Evolutionary conservation across 1,284 basidiomycete genomes (phyloP), one percentile per base, ranked within the genome.

Genomic region (Leccinum subspadiceum): DNA sequence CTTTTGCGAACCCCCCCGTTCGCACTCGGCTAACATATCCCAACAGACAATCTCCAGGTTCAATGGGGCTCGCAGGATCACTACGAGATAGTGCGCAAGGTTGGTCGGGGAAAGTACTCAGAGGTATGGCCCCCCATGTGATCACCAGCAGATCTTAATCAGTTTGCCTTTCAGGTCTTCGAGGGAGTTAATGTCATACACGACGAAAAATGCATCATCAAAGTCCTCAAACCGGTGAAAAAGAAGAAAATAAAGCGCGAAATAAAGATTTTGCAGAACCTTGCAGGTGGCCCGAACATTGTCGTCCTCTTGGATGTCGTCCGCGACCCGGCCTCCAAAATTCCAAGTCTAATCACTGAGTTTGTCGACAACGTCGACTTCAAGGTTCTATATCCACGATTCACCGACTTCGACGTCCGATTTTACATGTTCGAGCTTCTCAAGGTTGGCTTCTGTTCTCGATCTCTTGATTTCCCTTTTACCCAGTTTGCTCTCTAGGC

Each of bases 221-320:
- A 99, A 77, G 96, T 98, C 54, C 82, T 99, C 65, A 99, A 99
- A 78, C 97, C 97, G 1, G 96, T 99, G 54, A 98, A 99, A 84
- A 98, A 98, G 86, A 98, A 98, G 86, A 99, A 99, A 82, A 98
- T 99, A 78, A 98, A 98, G 82, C 86, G 96, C 64, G 96, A 99
- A 80, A 98, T 99, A 78, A 98, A 99, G 82, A 98, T 99, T 68
- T 78, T 99, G 41, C 95, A 97, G 76, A 98, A 98, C 76, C 82
- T 98, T 22, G 93, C 95, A 0, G 96, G 96, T 29, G 97, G 97
- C 20, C 96, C 96, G 74, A 99, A 90, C 79, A 89, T 84, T 65
- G 86, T 91, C 75, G 96, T 81, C 70, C 82, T 99, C 54, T 80
- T 98, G 63, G 96, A 99, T 71, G 95, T 98, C 64, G 97, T 99